Evolutionary conservation across 345 rosid genomes (phyloP), one percentile per base, ranked within the genome.

Genomic region (Hibiscus tridactylites): DNA sequence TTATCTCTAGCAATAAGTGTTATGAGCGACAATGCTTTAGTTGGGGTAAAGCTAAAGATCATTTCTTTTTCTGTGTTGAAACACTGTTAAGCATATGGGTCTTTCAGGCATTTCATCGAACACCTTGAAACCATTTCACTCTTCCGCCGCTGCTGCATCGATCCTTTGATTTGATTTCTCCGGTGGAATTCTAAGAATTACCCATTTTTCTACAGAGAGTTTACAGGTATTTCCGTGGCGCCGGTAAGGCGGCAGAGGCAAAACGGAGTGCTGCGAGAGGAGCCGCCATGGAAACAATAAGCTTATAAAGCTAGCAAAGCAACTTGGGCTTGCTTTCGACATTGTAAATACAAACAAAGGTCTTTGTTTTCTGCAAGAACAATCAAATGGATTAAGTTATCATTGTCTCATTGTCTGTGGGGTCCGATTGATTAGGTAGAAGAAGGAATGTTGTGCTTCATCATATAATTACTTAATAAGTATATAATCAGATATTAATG

Each of bases 41-140:
- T 87, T n/a, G 91, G 90, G 88, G 98, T 91, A 90, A 56, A 84
- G 84, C 15, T 28, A 17, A 28, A 29, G 11, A 13, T 6, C 62
- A 6, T 44, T 54, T 70, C 26, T 9, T 44, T n/a, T n/a, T n/a
- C 85, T 84, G 87, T 61, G 63, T 84, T 12, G 98, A 91, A 78
- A 74, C 97, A 8, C 46, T 92, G 63, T 78, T 91, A 81, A 92
- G 98, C 85, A 78, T 95, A 64, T 95, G 96, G 94, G 99, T 95
- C 73, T 70, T 95, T 72, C 99, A 89, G 99, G 98, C 90, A 56
- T 56, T 19, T 56, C 28, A 21, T 21, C 61, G 21, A 56, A 56
- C 61, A 56, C 3, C 1, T 19, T 56, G 29, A 21, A 39, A 10
- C 5, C 12, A 7, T 28, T 42, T 16, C 12, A 37, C 19, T 3